Evolutionary conservation across 225 moss, liverwort and hornwort species (phyloP).

Genomic region (Physcomitrellopsis africana): DNA sequence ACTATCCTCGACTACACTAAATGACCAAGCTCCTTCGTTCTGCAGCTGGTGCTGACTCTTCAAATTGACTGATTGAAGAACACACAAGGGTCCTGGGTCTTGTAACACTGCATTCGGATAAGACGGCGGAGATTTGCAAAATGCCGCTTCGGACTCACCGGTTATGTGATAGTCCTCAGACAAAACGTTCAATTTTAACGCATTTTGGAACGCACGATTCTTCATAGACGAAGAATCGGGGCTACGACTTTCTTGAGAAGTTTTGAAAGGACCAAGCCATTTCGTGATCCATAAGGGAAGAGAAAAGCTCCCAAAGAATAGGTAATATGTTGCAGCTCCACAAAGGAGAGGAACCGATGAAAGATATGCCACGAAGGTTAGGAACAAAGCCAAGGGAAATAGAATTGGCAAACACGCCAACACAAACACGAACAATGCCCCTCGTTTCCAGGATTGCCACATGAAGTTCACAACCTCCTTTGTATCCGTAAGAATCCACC

Average conservation of each 20-base stretch:
- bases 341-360: constrained; percentile 40
- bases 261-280: constrained; percentile 3
- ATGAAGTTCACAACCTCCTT: constrained; percentile 26
- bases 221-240: constrained; percentile 9
- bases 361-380: constrained; percentile 34
- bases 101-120: constrained; percentile 17
- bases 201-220: constrained; percentile 12
- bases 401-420: constrained; percentile 39
- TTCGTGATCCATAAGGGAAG: constrained; percentile 16
- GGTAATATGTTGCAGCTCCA: constrained; percentile 33
- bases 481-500: constrained; percentile 14
- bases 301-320: constrained; percentile 28
- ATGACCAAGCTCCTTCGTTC: constrained; percentile 17
- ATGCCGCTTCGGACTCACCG: constrained; percentile 1
- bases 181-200: neutral
- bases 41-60: constrained; percentile 6
- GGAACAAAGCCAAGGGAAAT: constrained; percentile 35
- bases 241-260: neutral
- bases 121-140: neutral
- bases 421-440: constrained; percentile 34
- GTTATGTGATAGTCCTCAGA: neutral
- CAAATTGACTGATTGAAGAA: constrained; percentile 26
- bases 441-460: constrained; percentile 36
- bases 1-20: neutral
- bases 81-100: constrained; percentile 20